Base-by-base conservation (phyloP, 129 eudicot genomes). In the Ambrosia trifida region DNA sequence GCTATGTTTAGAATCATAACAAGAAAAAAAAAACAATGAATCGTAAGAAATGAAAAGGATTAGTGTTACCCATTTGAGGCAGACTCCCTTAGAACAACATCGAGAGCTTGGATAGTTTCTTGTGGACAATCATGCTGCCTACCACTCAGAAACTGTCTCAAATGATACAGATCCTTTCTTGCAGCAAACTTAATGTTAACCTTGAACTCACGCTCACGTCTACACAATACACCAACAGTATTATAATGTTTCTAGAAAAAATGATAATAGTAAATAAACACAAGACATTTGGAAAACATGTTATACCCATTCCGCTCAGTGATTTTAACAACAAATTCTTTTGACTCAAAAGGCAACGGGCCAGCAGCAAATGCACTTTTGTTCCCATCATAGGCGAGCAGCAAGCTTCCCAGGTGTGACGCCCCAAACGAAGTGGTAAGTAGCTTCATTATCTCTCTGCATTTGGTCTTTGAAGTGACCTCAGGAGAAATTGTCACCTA, bases 401-500 rank as follows among this genome's bases (percentile, higher is more conserved):
- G 16, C 3, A 65, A 63, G 17, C 70, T 79, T 0, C 83, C 89
- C 82, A 88, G 35, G 68, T 84, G 87, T 0, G 95, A 75, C 1
- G 45, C 70, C 20, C 54, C n/a, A 56, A 43, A 83, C 0, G 82
- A 84, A 4, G 66, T 19, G 1, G 12, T 60, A 62, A 91, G 40
- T 60, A 24, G 67, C 40, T 30, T 3, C 64, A 38, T 53, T 5
- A 91, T 91, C 0, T 80, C 73, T 9, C 91, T 66, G 50, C 91
- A 84, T 2, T 84, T 84, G 4, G 76, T 75, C 49, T 88, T 91
- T 3, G 88, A 84, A 1, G 77, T 31, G 16, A 88, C 94, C 58
- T 91, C 91, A 0, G 98, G 98, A 2, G 65, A 61, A 11, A 91
- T 88, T 0, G 94, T 45, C 18, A 91, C 95, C 98, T 91, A 65